Conservation (phyloP, 257 asterid genomes). For the Solanum verrucosum region DNA sequence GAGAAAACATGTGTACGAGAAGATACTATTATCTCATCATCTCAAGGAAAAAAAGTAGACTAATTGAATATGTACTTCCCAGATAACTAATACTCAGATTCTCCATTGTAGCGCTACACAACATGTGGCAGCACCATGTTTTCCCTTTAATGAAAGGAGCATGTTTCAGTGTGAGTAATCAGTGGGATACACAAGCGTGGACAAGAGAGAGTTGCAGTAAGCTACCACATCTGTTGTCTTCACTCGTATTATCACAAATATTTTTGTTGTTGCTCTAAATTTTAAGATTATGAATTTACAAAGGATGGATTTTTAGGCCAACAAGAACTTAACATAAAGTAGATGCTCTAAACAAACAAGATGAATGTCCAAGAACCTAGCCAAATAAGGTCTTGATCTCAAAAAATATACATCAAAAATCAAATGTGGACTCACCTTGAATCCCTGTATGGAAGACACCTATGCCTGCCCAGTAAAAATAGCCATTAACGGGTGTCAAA, state of each 20-base stretch:
- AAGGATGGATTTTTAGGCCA: background rate
- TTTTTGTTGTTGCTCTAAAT: background rate
- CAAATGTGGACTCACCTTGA: constrained; percentile 42
- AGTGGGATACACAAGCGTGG: background rate
- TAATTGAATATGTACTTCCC: background rate
- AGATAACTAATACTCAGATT: background rate
- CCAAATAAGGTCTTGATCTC: background rate
- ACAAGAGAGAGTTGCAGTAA: background rate
- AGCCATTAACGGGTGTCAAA: constrained; percentile 62
- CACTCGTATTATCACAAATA: background rate
- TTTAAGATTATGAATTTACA: background rate
- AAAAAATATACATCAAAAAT: background rate
- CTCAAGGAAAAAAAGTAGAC: background rate
- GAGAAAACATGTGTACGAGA: background rate
- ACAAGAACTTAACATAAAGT: background rate
- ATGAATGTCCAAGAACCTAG: background rate
- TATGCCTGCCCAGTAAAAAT: constrained; percentile 81
- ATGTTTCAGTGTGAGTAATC: background rate
- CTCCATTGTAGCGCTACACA: background rate
- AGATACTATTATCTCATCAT: background rate
- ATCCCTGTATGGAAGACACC: constrained; percentile 91
- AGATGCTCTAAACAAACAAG: background rate
- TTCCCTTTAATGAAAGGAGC: background rate
- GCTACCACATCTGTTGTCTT: background rate
- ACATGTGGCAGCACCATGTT: background rate